Evolutionary conservation across 1,284 basidiomycete species (phyloP).

Genomic region (Laetiporus sulphureus): DNA sequence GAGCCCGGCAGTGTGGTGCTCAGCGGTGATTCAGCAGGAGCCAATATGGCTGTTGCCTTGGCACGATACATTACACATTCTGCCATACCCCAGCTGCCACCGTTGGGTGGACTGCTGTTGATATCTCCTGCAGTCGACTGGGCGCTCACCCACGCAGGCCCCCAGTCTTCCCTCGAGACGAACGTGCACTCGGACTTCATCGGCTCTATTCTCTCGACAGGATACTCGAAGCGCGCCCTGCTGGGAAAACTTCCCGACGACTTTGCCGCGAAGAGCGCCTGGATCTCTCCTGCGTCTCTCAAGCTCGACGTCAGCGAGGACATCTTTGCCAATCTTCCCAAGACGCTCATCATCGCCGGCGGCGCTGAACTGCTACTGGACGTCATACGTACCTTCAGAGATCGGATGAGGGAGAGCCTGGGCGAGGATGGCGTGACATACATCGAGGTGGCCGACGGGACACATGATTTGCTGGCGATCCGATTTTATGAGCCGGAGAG

Average conservation of each 20-base stretch:
- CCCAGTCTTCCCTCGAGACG: background rate
- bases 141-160: background rate
- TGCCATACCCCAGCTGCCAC: conserved; percentile 47
- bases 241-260: conserved; percentile 35
- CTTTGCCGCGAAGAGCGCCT: conserved; percentile 34
- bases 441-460: conserved; percentile 39
- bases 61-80: conserved; percentile 28
- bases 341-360: conserved; percentile 46
- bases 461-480: conserved; percentile 30
- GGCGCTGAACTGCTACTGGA: conserved; percentile 46
- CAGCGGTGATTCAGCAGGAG: conserved; percentile 51
- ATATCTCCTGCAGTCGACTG: background rate
- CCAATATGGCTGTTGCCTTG: conserved; percentile 39
- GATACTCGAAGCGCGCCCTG: conserved; percentile 30
- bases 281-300: conserved; percentile 47
- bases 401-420: conserved; percentile 15
- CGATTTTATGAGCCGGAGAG: background rate
- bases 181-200: background rate
- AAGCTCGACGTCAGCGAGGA: conserved; percentile 22
- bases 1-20: conserved; percentile 38
- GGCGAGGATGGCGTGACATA: conserved; percentile 32
- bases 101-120: conserved; percentile 7
- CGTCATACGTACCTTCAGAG: conserved; percentile 28
- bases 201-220: conserved; percentile 11
- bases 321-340: conserved; percentile 45